phyloP scores from a whole-genome alignment of 2,329 filamentous ascomycete species.

The Arachnopeziza araneosa region DNA sequence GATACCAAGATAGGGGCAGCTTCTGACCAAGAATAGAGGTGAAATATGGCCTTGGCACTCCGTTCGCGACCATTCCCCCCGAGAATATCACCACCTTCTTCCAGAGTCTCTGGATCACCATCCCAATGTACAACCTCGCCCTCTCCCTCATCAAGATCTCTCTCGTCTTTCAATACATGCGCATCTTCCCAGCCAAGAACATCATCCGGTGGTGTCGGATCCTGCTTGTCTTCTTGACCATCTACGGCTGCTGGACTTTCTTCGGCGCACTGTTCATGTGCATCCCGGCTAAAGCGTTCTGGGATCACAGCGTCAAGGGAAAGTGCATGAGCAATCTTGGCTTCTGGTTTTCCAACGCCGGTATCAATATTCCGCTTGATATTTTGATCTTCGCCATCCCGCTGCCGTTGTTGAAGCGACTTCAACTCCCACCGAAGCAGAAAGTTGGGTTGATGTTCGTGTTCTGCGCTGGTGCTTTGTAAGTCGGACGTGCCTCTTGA shows the following conservation, averaged over 20 bases:
- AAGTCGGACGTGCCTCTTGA: background rate
- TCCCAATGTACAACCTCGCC: slow-evolving; percentile 7
- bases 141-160: slow-evolving; percentile 10
- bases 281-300: slow-evolving; percentile 2
- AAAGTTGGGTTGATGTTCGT: background rate
- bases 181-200: background rate
- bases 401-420: slow-evolving; percentile 2
- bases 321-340: slow-evolving; percentile 2
- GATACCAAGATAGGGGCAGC: background rate
- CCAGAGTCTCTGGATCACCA: slow-evolving; percentile 1
- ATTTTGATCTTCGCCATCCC: slow-evolving; percentile 3
- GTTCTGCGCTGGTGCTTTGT: slow-evolving; percentile 4
- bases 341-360: slow-evolving; percentile 8
- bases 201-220: background rate
- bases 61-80: background rate
- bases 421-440: slow-evolving; percentile 1
- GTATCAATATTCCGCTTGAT: slow-evolving; percentile 6
- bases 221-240: slow-evolving; percentile 2
- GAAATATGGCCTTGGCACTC: slow-evolving; percentile 1
- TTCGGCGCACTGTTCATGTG: slow-evolving; percentile 6
- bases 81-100: background rate
- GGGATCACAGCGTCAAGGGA: slow-evolving; percentile 4
- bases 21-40: background rate
- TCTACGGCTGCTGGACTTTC: slow-evolving; percentile 1
- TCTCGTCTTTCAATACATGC: slow-evolving; percentile 8